A percentile compares a stretch with the other conserved stretches of the same genome.
These are phyloP conservation scores for Tothia fuscella DNA, from an alignment of 2,329 filamentous ascomycete genomes.

Conservation along the genomic window DNA sequence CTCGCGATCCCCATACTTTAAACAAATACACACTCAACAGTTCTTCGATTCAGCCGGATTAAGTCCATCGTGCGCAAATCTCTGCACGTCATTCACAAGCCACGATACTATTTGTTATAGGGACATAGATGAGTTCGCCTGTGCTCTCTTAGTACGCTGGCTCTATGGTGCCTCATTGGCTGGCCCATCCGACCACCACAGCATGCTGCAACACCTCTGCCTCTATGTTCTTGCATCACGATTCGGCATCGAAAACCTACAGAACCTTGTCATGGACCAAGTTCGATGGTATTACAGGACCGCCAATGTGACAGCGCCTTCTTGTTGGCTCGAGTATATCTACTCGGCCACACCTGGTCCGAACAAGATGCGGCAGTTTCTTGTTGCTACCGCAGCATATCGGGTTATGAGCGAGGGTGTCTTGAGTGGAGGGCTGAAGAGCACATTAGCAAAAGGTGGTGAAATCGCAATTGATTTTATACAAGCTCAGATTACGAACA, in stretches of 20 bases:
- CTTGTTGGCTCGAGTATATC: slow-evolving; percentile 26
- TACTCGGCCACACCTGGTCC: slow-evolving; percentile 18
- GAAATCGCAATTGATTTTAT: slow-evolving; percentile 20
- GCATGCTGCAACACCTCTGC: slow-evolving; percentile 22
- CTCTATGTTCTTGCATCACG: slow-evolving; percentile 21
- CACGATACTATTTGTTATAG: too few species aligned
- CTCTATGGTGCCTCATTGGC: slow-evolving; percentile 18
- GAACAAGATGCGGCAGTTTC: slow-evolving; percentile 22
- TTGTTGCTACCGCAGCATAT: slow-evolving; percentile 21
- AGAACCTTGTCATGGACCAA: slow-evolving; percentile 23
- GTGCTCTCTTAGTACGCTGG: slow-evolving; percentile 22
- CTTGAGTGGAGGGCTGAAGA: slow-evolving; percentile 18
- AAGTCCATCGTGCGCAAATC: slow-evolving; percentile 10
- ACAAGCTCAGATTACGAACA: slow-evolving; percentile 17
- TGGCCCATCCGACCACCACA: slow-evolving; percentile 24
- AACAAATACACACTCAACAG: too few species aligned
- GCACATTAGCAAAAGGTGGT: slow-evolving; percentile 16
- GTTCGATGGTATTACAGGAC: slow-evolving; percentile 21
- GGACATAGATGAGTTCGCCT: slow-evolving; percentile 19
- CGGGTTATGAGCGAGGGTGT: slow-evolving; percentile 17
- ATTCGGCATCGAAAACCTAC: slow-evolving; percentile 19
- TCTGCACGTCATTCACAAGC: too few species aligned
- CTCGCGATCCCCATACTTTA: slow-evolving; percentile 19
- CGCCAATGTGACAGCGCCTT: slow-evolving; percentile 22
- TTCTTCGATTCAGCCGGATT: slow-evolving; percentile 12